A percentile compares a stretch with the other conserved stretches of the same genome.
Conservation (phyloP, 2,329 filamentous ascomycete genomes). For the Fusarium sp. region DNA sequence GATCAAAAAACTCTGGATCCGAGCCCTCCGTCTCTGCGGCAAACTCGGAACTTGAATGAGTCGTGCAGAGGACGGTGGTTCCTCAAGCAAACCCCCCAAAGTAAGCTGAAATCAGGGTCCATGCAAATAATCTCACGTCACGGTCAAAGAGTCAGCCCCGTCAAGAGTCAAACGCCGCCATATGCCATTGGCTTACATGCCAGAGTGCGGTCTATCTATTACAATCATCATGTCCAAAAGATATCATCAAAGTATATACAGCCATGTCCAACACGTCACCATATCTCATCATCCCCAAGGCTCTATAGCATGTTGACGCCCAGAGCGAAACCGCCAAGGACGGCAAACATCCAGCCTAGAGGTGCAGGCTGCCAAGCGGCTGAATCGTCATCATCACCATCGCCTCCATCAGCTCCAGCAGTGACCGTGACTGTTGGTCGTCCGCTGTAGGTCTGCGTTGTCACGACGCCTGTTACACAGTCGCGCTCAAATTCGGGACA, state of each 20-base stretch:
- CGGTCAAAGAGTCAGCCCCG: background rate
- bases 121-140: too few species aligned
- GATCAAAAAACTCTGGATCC: too few species aligned
- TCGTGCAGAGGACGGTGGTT: too few species aligned
- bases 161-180: conserved; percentile 32
- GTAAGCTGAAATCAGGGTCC: too few species aligned
- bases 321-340: conserved; percentile 37
- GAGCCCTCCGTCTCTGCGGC: too few species aligned
- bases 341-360: conserved; percentile 34
- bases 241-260: conserved; percentile 33
- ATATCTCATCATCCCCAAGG: too few species aligned
- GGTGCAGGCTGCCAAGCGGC: conserved; percentile 33
- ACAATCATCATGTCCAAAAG: conserved; percentile 21
- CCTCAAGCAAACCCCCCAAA: too few species aligned
- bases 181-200: conserved; percentile 17
- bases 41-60: too few species aligned
- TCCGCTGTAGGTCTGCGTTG: conserved; percentile 41
- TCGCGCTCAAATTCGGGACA: conserved; percentile 40
- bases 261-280: background rate
- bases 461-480: conserved; percentile 44
- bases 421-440: conserved; percentile 40
- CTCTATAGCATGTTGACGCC: conserved; percentile 43
- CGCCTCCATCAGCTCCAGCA: conserved; percentile 13
- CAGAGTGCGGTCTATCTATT: conserved; percentile 29
- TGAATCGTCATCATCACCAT: conserved; percentile 20